A percentile compares a stretch with the other conserved stretches of the same genome.
Evolutionary conservation across 2,329 filamentous ascomycete species (phyloP).

Genomic region (Corniculantispora saksenae): DNA sequence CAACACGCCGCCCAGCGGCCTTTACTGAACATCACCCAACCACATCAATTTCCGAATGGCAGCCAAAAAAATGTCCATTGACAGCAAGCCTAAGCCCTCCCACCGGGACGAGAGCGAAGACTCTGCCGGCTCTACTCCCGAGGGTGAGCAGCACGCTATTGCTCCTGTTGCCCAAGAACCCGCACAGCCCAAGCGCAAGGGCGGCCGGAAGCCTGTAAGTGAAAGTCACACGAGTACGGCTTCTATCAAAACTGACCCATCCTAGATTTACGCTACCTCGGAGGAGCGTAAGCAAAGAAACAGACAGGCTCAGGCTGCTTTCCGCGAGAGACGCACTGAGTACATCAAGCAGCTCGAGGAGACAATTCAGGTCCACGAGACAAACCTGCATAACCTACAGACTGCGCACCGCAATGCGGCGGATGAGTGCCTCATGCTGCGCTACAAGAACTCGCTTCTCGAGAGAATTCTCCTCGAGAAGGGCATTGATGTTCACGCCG

Average conservation of each 20-base stretch:
- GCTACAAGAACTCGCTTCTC: conserved; percentile 96
- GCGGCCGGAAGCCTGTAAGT: conserved; percentile 94
- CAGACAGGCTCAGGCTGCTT: conserved; percentile 93
- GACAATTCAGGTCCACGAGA: conserved; percentile 95
- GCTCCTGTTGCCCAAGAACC: conserved; percentile 47
- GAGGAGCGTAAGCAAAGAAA: conserved; percentile 98
- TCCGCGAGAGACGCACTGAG: conserved; percentile 93
- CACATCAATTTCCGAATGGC: conserved; percentile 47
- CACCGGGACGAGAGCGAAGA: conserved; percentile 60
- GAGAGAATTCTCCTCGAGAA: conserved; percentile 96
- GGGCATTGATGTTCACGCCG: conserved; percentile 95
- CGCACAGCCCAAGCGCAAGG: conserved; percentile 87
- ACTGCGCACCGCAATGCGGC: conserved; percentile 91
- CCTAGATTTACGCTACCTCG: conserved; percentile 94
- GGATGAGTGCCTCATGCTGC: conserved; percentile 96
- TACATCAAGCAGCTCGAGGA: conserved; percentile 99
- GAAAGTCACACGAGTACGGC: too few species aligned
- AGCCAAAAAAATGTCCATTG: conserved; percentile 70
- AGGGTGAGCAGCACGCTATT: conserved; percentile 49
- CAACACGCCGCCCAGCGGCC: neutral
- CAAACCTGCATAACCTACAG: conserved; percentile 87
- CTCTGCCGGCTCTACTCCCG: conserved; percentile 61
- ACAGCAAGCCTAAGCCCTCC: conserved; percentile 50
- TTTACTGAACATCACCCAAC: conserved; percentile 26
- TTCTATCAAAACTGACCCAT: conserved; percentile 59